A percentile compares a stretch with the other conserved stretches of the same genome.
Conservation (phyloP, 306 rosid species). For the Corylus americana region DNA sequence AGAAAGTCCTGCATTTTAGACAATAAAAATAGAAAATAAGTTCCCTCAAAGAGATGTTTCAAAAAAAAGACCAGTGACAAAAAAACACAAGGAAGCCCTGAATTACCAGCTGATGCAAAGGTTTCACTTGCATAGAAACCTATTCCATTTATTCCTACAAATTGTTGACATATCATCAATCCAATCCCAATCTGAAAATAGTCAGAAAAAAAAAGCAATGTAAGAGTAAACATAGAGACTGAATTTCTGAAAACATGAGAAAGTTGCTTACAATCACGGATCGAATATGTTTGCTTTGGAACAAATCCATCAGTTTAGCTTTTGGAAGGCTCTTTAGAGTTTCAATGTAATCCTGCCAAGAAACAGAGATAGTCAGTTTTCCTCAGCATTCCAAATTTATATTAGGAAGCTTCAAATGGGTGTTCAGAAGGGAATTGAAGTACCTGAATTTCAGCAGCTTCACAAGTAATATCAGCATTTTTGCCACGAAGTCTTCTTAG, state of each 20-base stretch:
- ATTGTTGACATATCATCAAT: constrained; percentile 54
- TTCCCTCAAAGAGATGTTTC: background rate
- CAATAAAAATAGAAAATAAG: background rate
- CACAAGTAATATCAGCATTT: constrained; percentile 38
- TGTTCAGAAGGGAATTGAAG: background rate
- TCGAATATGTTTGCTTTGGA: constrained; percentile 31
- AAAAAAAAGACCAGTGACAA: background rate
- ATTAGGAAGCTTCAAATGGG: constrained; percentile 7
- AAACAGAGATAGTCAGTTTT: background rate
- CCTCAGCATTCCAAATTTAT: constrained; percentile 11
- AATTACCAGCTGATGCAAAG: constrained; percentile 45
- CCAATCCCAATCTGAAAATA: constrained; percentile 48
- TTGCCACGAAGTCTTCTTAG: constrained; percentile 40
- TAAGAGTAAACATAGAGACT: constrained; percentile 10
- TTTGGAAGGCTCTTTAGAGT: constrained; percentile 36
- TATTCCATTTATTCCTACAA: constrained; percentile 49
- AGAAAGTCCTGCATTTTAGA: constrained; percentile 39
- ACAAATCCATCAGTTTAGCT: constrained; percentile 34
- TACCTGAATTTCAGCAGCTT: constrained; percentile 35
- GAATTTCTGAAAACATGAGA: constrained; percentile 15
- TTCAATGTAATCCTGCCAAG: constrained; percentile 35
- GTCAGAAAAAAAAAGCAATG: background rate
- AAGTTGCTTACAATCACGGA: constrained; percentile 31
- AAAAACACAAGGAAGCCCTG: background rate
- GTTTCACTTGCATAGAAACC: constrained; percentile 54